Evolutionary conservation across 495 filamentous ascomycete genomes (phyloP).

Genomic region (Aspergillus taichungensis): DNA sequence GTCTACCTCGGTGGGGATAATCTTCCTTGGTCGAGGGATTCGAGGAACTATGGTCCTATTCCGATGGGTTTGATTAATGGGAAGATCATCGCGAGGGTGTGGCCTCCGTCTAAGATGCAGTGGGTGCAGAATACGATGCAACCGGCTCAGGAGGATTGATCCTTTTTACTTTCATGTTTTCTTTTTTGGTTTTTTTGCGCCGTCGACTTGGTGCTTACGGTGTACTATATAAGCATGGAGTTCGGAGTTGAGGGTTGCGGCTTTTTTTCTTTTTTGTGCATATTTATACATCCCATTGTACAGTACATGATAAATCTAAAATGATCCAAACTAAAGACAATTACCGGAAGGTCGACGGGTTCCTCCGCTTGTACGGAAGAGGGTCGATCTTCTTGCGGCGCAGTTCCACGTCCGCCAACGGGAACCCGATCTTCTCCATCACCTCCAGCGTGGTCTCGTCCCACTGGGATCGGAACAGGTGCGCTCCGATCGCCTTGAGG

Average conservation of each 20-base stretch:
- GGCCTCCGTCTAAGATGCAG: conserved; percentile 41
- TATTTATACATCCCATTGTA: conserved; percentile 45
- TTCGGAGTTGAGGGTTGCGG: conserved; percentile 19
- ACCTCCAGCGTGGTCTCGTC: conserved; percentile 77
- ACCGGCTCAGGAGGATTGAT: conserved; percentile 19
- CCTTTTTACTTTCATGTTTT: background rate
- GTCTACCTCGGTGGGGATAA: conserved; percentile 88
- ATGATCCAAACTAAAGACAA: conserved; percentile 4
- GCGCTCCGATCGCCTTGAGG: conserved; percentile 68
- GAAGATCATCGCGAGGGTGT: conserved; percentile 65
- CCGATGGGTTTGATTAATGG: conserved; percentile 78
- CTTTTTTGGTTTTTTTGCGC: background rate
- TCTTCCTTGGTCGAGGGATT: conserved; percentile 72
- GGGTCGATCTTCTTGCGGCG: conserved; percentile 59
- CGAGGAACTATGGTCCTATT: conserved; percentile 73
- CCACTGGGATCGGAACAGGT: conserved; percentile 82
- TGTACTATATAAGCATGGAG: conserved; percentile 16
- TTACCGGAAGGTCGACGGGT: conserved; percentile 38
- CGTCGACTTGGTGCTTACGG: conserved; percentile 8
- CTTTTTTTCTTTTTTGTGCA: conserved; percentile 21
- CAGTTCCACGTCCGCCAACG: conserved; percentile 75
- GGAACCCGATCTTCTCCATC: conserved; percentile 69
- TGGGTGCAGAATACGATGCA: conserved; percentile 46
- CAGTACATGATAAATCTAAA: conserved; percentile 28
- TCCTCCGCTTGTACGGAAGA: conserved; percentile 47